Evolutionary conservation across 352 stramenopile species (phyloP).

Genomic region (Phytophthora tubulina): DNA sequence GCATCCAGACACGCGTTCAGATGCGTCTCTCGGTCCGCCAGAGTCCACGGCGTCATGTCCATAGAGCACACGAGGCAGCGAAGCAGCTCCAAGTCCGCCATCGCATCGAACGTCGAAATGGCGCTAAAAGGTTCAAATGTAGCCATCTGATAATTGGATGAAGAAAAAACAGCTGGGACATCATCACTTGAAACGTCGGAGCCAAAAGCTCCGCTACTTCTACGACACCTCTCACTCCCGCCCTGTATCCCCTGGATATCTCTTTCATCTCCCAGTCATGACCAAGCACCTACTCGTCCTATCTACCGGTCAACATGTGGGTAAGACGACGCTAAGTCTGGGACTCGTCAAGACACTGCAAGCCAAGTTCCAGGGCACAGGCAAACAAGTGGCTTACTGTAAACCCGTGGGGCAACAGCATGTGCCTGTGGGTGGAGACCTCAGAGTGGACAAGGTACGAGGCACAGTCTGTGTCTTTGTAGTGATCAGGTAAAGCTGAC

Average conservation of each 20-base stretch:
- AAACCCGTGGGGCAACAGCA: slow-evolving; percentile 98
- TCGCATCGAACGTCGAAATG: background rate
- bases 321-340: slow-evolving; percentile 97
- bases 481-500: background rate
- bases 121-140: slow-evolving; percentile 16
- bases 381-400: slow-evolving; percentile 90
- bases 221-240: background rate
- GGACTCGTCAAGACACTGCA: slow-evolving; percentile 95
- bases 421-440: slow-evolving; percentile 76
- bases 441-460: slow-evolving; percentile 90
- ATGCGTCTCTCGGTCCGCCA: slow-evolving; percentile 66
- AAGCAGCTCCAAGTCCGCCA: slow-evolving; percentile 24
- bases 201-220: background rate
- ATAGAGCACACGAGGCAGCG: slow-evolving; percentile 69
- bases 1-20: slow-evolving; percentile 83
- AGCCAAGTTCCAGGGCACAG: slow-evolving; percentile 82
- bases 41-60: slow-evolving; percentile 61
- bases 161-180: slow-evolving; percentile 14
- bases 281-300: slow-evolving; percentile 86
- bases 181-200: slow-evolving; percentile 31
- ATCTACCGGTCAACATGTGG: slow-evolving; percentile 96
- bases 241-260: too few species aligned
- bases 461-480: background rate
- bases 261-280: slow-evolving; percentile 32
- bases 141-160: too few species aligned